A percentile compares a stretch with the other conserved stretches of the same genome.
Evolutionary conservation across 2,329 filamentous ascomycete species (phyloP).

Genomic region (Trichothecium sympodiale): DNA sequence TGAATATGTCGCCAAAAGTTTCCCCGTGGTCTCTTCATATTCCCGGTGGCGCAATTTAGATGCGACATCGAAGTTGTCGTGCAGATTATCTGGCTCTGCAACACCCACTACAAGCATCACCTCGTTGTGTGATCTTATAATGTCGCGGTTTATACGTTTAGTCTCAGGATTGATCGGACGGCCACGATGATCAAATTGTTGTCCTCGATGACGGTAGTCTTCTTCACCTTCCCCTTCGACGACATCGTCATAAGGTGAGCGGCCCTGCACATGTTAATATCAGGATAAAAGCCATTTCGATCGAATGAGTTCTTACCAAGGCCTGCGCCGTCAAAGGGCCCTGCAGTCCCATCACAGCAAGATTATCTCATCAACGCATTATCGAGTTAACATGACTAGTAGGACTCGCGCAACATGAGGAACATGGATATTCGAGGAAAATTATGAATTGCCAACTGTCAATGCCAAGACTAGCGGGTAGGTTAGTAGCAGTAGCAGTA

Average conservation of each 20-base stretch:
- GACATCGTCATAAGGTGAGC: conserved; percentile 49
- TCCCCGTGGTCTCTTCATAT: conserved; percentile 37
- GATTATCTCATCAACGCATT: no score
- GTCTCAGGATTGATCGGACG: conserved; percentile 44
- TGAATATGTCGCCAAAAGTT: conserved; percentile 22
- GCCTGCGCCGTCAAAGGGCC: conserved; percentile 46
- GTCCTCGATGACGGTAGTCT: conserved; percentile 27
- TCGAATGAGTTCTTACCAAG: conserved; percentile 27
- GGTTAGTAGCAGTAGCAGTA: no score
- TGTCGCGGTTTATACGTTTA: conserved; percentile 41
- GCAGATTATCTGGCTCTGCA: conserved; percentile 42
- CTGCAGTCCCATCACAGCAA: conserved; percentile 36
- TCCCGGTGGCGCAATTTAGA: conserved; percentile 29
- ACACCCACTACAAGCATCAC: conserved; percentile 54
- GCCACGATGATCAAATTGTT: conserved; percentile 44
- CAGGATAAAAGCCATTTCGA: conserved; percentile 2
- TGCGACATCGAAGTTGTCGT: conserved; percentile 26
- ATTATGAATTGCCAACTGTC: no score
- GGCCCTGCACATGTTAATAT: conserved; percentile 28
- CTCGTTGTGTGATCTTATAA: conserved; percentile 50
- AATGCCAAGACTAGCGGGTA: no score
- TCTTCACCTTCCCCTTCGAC: conserved; percentile 36
- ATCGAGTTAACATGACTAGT: no score
- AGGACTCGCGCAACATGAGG: no score
- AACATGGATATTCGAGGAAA: no score